Percentiles rank a stretch among this genome's conserved stretches.
These are phyloP conservation scores for Boletus reticuloceps DNA, from an alignment of 768 basidiomycete genomes.

Conservation along the genomic window DNA sequence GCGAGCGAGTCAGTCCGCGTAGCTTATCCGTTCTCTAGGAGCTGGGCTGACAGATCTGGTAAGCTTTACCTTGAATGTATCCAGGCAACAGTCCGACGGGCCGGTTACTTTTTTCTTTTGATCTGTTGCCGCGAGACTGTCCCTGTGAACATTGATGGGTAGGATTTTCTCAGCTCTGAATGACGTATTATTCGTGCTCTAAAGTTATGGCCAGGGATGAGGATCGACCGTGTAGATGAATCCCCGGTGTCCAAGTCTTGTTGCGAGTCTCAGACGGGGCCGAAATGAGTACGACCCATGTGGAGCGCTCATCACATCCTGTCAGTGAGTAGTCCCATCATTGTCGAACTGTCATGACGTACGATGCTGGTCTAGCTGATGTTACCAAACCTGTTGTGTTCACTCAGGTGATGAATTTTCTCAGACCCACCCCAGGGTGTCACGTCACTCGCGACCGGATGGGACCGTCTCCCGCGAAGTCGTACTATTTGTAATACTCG, in stretches of 20 bases:
- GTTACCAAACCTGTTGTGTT: not conserved
- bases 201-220: too few species aligned
- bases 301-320: not conserved
- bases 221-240: not conserved
- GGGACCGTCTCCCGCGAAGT: not conserved
- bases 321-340: not conserved
- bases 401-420: not conserved
- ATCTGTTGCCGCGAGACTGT: not conserved
- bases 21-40: not conserved
- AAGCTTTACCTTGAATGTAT: not conserved
- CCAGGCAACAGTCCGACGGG: not conserved
- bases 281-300: not conserved
- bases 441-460: not conserved
- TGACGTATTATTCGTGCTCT: too few species aligned
- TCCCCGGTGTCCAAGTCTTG: not conserved
- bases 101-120: not conserved
- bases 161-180: too few species aligned
- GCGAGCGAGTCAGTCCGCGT: too few species aligned
- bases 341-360: not conserved
- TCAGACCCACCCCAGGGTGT: not conserved
- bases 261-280: not conserved
- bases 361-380: not conserved
- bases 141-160: not conserved
- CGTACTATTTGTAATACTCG: not conserved
- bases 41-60: not conserved